A percentile compares a stretch with the other conserved stretches of the same genome.
Evolutionary conservation across 1,284 basidiomycete genomes (phyloP).

Genomic region (Fomitopsis betulina): DNA sequence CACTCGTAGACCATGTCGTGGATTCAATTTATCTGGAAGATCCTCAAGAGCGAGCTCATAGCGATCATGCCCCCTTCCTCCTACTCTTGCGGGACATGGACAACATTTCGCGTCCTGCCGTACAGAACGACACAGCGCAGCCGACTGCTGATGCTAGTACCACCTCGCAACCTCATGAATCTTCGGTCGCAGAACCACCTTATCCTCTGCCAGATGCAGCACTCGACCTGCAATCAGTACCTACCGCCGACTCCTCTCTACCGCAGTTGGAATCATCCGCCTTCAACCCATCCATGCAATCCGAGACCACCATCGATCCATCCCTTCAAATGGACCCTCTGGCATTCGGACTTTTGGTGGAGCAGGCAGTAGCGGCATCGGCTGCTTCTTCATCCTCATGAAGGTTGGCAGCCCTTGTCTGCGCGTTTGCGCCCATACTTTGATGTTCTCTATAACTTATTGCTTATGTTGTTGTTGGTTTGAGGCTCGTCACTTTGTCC

Average conservation of each 20-base stretch:
- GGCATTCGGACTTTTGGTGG: not conserved
- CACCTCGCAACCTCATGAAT: no score
- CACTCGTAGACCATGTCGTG: conserved; percentile 13
- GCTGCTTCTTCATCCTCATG: not conserved
- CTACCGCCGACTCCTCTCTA: not conserved
- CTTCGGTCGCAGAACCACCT: not conserved
- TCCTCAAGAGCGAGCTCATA: conserved; percentile 20
- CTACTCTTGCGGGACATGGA: conserved; percentile 17
- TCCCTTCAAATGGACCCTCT: not conserved
- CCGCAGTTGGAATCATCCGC: no score
- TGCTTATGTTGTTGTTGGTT: not conserved
- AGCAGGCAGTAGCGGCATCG: not conserved
- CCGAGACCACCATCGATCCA: not conserved
- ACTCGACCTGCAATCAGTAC: not conserved
- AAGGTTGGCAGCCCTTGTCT: not conserved
- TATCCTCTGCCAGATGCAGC: not conserved
- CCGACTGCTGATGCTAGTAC: not conserved
- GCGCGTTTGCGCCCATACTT: no score
- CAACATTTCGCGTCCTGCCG: not conserved
- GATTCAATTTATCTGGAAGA: conserved; percentile 21
- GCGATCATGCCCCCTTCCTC: conserved; percentile 22
- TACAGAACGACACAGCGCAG: not conserved
- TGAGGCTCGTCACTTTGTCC: not conserved
- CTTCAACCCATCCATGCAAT: no score
- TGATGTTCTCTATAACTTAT: not conserved